Evolutionary conservation across 345 rosid genomes (phyloP).

Genomic region (Arabidopsis suecica): DNA sequence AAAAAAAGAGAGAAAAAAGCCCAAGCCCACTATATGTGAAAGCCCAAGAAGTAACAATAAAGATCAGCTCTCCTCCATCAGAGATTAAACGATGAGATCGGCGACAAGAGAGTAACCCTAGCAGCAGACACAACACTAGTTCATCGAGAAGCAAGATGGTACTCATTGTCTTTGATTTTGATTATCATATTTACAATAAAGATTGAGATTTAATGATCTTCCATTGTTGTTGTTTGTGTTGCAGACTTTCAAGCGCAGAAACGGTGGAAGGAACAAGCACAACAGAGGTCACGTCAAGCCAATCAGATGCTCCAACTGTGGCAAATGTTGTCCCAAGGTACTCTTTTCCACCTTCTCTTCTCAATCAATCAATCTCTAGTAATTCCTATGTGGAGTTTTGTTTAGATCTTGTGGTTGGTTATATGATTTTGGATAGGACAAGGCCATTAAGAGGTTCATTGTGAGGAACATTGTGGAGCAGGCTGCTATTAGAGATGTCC

Average conservation of each 20-base stretch:
- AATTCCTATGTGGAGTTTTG: background rate
- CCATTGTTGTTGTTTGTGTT: background rate
- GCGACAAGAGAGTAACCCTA: constrained; percentile 22
- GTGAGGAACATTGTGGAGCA: constrained; percentile 97
- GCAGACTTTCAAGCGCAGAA: constrained; percentile 96
- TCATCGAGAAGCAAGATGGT: background rate
- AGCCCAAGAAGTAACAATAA: constrained; percentile 7
- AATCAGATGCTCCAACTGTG: constrained; percentile 96
- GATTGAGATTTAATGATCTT: constrained; percentile 7
- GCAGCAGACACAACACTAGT: background rate
- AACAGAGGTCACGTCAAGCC: constrained; percentile 92
- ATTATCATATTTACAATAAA: background rate
- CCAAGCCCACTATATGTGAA: background rate
- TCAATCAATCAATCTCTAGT: background rate
- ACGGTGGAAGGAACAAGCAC: constrained; percentile 97
- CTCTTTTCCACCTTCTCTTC: background rate
- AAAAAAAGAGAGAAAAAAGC: background rate
- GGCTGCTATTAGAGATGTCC: constrained; percentile 93
- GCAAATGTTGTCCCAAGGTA: constrained; percentile 93
- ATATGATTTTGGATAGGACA: constrained; percentile 53
- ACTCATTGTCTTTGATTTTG: background rate
- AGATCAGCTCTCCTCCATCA: background rate
- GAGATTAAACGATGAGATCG: background rate
- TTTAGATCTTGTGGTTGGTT: background rate
- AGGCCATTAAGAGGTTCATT: constrained; percentile 83